Evolutionary conservation across 768 basidiomycete genomes (phyloP).

Genomic region (Gloeophyllum trabeum): DNA sequence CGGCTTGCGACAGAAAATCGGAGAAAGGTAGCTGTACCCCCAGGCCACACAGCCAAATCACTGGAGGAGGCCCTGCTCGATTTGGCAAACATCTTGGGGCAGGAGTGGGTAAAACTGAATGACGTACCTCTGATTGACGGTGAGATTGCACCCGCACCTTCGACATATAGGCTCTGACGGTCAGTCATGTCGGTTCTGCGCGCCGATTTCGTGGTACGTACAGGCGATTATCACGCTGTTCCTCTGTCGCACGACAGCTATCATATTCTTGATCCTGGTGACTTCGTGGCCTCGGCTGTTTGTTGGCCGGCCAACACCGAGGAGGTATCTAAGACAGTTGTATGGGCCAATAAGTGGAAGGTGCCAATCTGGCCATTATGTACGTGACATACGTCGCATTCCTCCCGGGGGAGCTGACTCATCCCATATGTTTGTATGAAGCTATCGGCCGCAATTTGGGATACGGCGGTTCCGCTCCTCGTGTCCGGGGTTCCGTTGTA

Average conservation of each 20-base stretch:
- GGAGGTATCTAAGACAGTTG: background rate
- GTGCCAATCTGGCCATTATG: background rate
- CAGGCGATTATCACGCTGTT: background rate
- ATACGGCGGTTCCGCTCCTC: background rate
- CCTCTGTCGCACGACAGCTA: background rate
- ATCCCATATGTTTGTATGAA: no score
- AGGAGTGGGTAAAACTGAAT: background rate
- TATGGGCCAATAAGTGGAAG: background rate
- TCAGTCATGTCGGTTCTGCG: no score
- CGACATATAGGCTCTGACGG: background rate
- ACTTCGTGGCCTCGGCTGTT: background rate
- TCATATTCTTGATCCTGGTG: background rate
- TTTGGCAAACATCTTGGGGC: background rate
- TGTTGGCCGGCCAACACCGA: background rate
- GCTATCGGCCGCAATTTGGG: background rate
- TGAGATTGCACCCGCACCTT: background rate
- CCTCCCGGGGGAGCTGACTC: no score
- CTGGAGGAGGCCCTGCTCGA: background rate
- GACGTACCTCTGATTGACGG: background rate
- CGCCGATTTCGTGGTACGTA: background rate
- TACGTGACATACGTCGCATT: no score
- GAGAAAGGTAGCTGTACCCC: background rate
- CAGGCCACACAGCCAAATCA: background rate
- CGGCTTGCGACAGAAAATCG: background rate
- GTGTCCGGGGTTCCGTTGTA: background rate